Evolutionary conservation across 176 grass and related monocot species (phyloP), one percentile per base, ranked within the genome.

Genomic region (Aegilops bicornis): DNA sequence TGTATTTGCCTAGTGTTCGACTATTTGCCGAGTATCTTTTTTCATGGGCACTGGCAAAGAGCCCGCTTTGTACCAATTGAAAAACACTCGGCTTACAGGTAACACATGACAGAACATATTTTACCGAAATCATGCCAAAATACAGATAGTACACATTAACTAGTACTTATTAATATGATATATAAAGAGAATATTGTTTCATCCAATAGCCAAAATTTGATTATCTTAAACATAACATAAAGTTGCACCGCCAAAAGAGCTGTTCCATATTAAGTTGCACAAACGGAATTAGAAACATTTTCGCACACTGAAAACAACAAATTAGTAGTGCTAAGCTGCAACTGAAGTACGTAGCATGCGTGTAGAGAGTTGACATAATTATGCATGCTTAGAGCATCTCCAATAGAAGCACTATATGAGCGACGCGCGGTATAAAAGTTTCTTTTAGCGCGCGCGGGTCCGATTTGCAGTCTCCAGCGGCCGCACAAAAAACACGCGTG

Each of bases 311-410:
- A 36, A 86, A 76, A 37, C 8, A 71, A 9, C 42, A 39, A 47
- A 14, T 14, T 47, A 50, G 20, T 11, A 48, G 3, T 31, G 48
- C 19, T 43, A 69, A 78, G 69, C 52, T 73, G 11, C 65, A 6
- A 56, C 43, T 8, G 29, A 59, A 77, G 35, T 89, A 67, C 12
- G 76, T 39, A 71, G 40, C 59, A 52, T 52, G 13, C 61, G 40
- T 79, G 64, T 86, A 14, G 43, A 77, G 30, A 32, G 23, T 62
- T 86, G 83, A 89, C 83, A 39, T 40, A 82, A 76, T 63, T 76
- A 37, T 37, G 33, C 60, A n/a, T 45, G 10, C 45, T 47, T 47
- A 47, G 30, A 27, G 27, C 27, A 27, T 27, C 27, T 27, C 27
- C 27, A 27, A 27, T 1, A 27, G 27, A 27, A 27, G 27, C 27